Conservation (phyloP, 2,329 filamentous ascomycete species). For the Alternaria postmessia region DNA sequence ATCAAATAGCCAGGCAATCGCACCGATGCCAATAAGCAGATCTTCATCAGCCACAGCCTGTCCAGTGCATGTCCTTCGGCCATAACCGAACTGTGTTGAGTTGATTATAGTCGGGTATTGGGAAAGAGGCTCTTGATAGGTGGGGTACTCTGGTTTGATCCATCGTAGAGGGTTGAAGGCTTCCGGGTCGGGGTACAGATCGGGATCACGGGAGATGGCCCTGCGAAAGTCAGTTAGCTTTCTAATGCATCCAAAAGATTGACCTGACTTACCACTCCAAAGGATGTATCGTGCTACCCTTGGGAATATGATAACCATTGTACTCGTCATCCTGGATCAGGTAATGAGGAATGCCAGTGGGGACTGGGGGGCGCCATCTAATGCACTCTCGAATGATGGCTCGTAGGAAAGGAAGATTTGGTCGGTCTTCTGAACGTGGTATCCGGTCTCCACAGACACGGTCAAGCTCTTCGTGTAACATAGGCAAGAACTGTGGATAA, state of each 20-base stretch:
- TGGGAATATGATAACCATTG: slow-evolving; percentile 64
- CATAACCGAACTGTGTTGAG: slow-evolving; percentile 64
- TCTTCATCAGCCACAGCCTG: slow-evolving; percentile 54
- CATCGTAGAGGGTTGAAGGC: slow-evolving; percentile 64
- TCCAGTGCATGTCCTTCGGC: slow-evolving; percentile 58
- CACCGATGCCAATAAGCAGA: slow-evolving; percentile 54
- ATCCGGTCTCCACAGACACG: slow-evolving; percentile 51
- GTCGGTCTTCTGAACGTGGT: slow-evolving; percentile 48
- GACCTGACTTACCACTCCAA: slow-evolving; percentile 51
- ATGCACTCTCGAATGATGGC: slow-evolving; percentile 51
- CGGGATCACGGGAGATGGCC: slow-evolving; percentile 62
- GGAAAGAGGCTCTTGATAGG: slow-evolving; percentile 61
- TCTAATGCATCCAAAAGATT: background rate
- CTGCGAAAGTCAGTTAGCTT: slow-evolving; percentile 37
- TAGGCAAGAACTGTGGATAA: slow-evolving; percentile 54
- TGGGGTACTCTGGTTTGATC: slow-evolving; percentile 67
- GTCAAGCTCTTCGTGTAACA: slow-evolving; percentile 53
- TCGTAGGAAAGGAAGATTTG: slow-evolving; percentile 51
- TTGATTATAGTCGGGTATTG: slow-evolving; percentile 63
- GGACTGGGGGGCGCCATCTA: slow-evolving; percentile 57
- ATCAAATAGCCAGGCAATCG: slow-evolving; percentile 57
- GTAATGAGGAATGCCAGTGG: slow-evolving; percentile 62
- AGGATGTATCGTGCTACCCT: slow-evolving; percentile 58
- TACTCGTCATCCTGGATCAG: slow-evolving; percentile 65
- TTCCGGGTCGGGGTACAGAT: slow-evolving; percentile 73